phyloP scores from a whole-genome alignment of 805 yeast species.

The Zygotorulaspora florentina region DNA sequence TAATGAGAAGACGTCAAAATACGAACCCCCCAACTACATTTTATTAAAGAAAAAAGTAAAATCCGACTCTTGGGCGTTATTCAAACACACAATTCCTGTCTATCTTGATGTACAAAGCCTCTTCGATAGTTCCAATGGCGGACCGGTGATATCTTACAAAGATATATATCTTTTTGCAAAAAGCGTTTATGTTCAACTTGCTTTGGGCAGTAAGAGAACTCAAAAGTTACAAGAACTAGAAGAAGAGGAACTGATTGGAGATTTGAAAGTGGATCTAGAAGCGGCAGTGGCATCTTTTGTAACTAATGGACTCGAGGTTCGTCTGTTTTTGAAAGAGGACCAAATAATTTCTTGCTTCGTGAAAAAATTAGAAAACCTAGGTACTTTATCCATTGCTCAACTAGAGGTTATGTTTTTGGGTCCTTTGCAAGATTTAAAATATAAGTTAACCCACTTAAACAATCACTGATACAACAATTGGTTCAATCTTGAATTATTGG shows the following conservation, averaged over 20 bases:
- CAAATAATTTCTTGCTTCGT: conserved; percentile 19
- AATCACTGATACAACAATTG: conserved; percentile 8
- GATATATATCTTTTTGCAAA: conserved; percentile 30
- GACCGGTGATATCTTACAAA: conserved; percentile 11
- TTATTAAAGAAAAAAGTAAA: conserved; percentile 32
- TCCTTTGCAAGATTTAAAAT: conserved; percentile 18
- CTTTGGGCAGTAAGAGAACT: conserved; percentile 12
- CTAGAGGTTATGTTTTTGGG: conserved; percentile 23
- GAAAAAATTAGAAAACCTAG: conserved; percentile 9
- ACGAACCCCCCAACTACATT: conserved; percentile 37
- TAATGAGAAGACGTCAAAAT: conserved; percentile 24
- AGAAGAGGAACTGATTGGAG: conserved; percentile 10
- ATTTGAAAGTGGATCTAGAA: conserved; percentile 22
- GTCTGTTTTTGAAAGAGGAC: conserved; percentile 17
- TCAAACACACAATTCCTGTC: conserved; percentile 38
- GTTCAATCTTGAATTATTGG: conserved; percentile 11
- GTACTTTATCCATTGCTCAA: conserved; percentile 6
- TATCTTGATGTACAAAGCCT: conserved; percentile 21
- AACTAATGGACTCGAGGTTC: conserved; percentile 9
- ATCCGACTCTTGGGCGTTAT: conserved; percentile 31
- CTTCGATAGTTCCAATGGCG: conserved; percentile 19
- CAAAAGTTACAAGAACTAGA: conserved; percentile 18
- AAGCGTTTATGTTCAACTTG: conserved; percentile 22
- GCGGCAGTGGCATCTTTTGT: conserved; percentile 17
- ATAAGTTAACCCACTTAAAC: conserved; percentile 16